phyloP scores from a whole-genome alignment of 2,329 filamentous ascomycete genomes.

The Colletotrichum sp. region DNA sequence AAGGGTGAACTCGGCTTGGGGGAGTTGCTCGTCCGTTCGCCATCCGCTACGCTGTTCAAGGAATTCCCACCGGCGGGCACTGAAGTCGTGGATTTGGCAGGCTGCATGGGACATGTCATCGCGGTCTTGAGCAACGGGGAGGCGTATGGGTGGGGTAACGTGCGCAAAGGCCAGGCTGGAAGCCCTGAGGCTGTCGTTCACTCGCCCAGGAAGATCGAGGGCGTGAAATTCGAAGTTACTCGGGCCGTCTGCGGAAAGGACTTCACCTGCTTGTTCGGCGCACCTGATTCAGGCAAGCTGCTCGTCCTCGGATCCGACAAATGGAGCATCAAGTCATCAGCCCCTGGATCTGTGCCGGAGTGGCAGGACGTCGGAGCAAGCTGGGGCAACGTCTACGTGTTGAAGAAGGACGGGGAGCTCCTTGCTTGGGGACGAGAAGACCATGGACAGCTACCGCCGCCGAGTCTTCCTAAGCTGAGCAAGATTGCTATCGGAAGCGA shows the following conservation, averaged over 20 bases:
- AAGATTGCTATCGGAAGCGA: slow-evolving; percentile 87
- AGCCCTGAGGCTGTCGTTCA: slow-evolving; percentile 57
- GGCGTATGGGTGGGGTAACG: slow-evolving; percentile 88
- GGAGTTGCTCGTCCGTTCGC: slow-evolving; percentile 51
- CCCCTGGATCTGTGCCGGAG: slow-evolving; percentile 54
- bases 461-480: slow-evolving; percentile 60
- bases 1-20: slow-evolving; percentile 78
- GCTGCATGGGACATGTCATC: slow-evolving; percentile 80
- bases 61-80: slow-evolving; percentile 68
- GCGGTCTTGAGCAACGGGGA: slow-evolving; percentile 76
- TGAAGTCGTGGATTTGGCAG: slow-evolving; percentile 68
- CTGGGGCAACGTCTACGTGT: slow-evolving; percentile 82
- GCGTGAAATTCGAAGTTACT: slow-evolving; percentile 64
- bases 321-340: slow-evolving; percentile 65
- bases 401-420: slow-evolving; percentile 65
- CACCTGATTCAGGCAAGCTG: slow-evolving; percentile 61
- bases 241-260: slow-evolving; percentile 82
- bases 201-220: slow-evolving; percentile 65
- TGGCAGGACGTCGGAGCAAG: slow-evolving; percentile 78
- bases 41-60: slow-evolving; percentile 53
- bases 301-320: slow-evolving; percentile 77
- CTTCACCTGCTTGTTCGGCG: slow-evolving; percentile 76
- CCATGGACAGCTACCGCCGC: slow-evolving; percentile 78
- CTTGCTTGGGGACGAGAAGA: slow-evolving; percentile 84
- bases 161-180: slow-evolving; percentile 85